Evolutionary conservation across 2,329 filamentous ascomycete species (phyloP), one percentile per base, ranked within the genome.

Genomic region (Ceratocystis destructans): DNA sequence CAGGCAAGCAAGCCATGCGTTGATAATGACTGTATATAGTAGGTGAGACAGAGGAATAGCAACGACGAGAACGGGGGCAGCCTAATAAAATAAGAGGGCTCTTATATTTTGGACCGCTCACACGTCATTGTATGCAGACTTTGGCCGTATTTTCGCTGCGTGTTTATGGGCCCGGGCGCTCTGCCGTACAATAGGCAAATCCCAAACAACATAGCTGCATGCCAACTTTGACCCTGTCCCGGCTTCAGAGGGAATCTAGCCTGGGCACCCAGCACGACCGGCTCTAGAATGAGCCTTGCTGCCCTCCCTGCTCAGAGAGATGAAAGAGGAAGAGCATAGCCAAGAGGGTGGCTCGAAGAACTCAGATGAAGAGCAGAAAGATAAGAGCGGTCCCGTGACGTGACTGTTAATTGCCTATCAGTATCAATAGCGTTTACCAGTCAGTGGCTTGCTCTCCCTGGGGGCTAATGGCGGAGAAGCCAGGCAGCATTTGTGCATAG

Each of bases 201-300:
- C 28, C 53, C 15, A 59, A 59, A 59, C 53, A 59, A 17, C 10
- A n/a, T 31, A 59, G 28, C 53, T 15, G 53, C n/a, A 59, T 59
- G 53, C 53, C 53, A 33, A 37, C n/a, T 59, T 59, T 59, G 53
- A 31, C 25, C 33, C 53, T 33, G 53, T 33, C 33, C 25, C 8
- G 53, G 53, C 53, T 59, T 33, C 53, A 59, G 53, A n/a, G 53
- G 50, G 8, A 59, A 59, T 59, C 53, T 25, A 31, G 53, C 53
- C 17, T 59, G 53, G 8, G 28, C 25, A 12, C n/a, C 53, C 22
- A 33, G 53, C 33, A 31, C 5, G 3, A 5, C 7, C n/a, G 3
- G 53, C 25, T 17, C 22, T 20, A 20, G 22, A 25, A 20, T 33
- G 25, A 17, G 6, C 53, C 53, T 33, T 33, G 53, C 33, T 59